Conservation (phyloP, 371 early-diverging fungal species). For the Sanchytrium tribonematis region DNA sequence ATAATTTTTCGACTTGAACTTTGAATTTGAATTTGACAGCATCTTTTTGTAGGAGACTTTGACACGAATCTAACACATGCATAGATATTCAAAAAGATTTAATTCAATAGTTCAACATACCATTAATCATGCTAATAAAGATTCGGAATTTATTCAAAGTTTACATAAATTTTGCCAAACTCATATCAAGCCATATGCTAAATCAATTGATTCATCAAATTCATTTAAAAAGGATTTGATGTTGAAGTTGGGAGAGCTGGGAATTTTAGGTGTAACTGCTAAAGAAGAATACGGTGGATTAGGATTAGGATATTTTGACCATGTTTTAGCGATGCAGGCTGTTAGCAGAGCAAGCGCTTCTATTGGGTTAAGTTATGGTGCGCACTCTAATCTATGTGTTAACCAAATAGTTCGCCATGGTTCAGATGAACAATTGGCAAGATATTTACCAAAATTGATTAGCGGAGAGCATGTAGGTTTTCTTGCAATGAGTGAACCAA, state of each 20-base stretch:
- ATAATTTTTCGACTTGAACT: too few species aligned
- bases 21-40: too few species aligned
- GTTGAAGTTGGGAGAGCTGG: constrained; percentile 85
- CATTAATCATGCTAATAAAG: not conserved
- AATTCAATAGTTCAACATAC: not conserved
- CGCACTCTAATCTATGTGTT: constrained; percentile 86
- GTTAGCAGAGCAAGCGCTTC: constrained; percentile 62
- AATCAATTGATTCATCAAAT: constrained; percentile 51
- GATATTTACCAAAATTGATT: constrained; percentile 70
- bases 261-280: constrained; percentile 71
- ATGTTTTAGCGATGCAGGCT: constrained; percentile 78
- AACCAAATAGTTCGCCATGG: constrained; percentile 85
- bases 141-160: not conserved
- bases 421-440: constrained; percentile 52
- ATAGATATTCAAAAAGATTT: too few species aligned
- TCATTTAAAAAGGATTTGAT: constrained; percentile 82
- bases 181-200: constrained; percentile 29
- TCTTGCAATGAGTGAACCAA: constrained; percentile 80
- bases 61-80: too few species aligned
- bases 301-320: constrained; percentile 65
- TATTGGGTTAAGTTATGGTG: constrained; percentile 77
- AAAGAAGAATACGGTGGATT: constrained; percentile 59
- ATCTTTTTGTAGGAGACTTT: too few species aligned
- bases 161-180: not conserved
- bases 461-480: constrained; percentile 74